Percentiles rank a stretch among this genome's conserved stretches.
phyloP scores from a whole-genome alignment of 228 moss, liverwort and hornwort genomes.

The Sphagnum fallax region DNA sequence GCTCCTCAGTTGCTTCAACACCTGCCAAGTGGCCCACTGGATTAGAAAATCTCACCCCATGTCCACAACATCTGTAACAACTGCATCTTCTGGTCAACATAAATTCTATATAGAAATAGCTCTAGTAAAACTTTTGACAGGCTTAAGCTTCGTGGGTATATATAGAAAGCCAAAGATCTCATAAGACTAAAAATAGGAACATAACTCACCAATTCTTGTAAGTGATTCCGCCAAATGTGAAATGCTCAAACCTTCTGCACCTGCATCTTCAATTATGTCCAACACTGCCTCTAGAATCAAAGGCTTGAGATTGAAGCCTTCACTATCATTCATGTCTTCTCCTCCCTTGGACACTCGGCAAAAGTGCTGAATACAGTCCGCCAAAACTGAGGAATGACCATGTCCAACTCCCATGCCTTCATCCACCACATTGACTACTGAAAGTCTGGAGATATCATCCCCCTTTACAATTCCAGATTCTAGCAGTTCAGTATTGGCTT shows the following conservation, averaged over 20 bases:
- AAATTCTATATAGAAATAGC: too few species aligned
- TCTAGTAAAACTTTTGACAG: too few species aligned
- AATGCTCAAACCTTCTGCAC: constrained; percentile 66
- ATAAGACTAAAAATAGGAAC: neutral
- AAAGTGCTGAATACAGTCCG: constrained; percentile 50
- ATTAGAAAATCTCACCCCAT: neutral
- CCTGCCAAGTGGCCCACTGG: constrained; percentile 22
- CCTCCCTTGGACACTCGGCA: constrained; percentile 11
- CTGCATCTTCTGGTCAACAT: too few species aligned
- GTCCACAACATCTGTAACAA: neutral
- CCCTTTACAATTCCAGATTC: neutral
- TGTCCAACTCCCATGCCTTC: constrained; percentile 3
- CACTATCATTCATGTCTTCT: constrained; percentile 9
- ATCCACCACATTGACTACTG: neutral
- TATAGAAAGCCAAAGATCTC: too few species aligned
- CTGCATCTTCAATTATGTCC: constrained; percentile 51
- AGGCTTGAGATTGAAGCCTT: constrained; percentile 20
- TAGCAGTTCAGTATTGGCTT: neutral
- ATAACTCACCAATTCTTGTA: constrained; percentile 17
- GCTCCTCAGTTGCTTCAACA: constrained; percentile 24
- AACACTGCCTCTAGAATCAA: constrained; percentile 39
- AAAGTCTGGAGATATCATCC: neutral
- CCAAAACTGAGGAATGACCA: constrained; percentile 24
- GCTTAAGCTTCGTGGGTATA: too few species aligned
- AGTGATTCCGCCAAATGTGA: constrained; percentile 27